Base-by-base conservation (phyloP, 176 grass and related monocot genomes). In the Eragrostis nindensis region DNA sequence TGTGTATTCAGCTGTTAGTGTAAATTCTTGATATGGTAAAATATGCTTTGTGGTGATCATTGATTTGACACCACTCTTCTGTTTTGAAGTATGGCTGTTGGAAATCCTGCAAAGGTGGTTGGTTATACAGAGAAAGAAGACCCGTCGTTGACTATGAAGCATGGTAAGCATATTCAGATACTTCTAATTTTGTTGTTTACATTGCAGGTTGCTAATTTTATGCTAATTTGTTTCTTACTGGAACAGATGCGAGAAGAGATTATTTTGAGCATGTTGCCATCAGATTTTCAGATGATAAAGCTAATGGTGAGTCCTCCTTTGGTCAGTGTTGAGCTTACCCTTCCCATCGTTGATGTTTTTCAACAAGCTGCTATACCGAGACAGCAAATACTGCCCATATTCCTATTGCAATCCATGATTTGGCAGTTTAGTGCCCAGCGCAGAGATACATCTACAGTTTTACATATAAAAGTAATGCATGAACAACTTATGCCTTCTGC, bases 121-220 rank as follows among this genome's bases (percentile, higher is more conserved):
- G 96, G 96, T 32, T 93, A 89, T 77, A 86, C 80, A 50, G 86
- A 95, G 76, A 94, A 98, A 63, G 88, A 95, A 82, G 90, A 99
- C 10, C 96, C 96, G 46, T 93, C 96, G 86, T 92, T 99, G 76
- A 99, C 88, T 71, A 99, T 99, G 92, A 95, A 99, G 72, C 96
- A 99, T 76, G 96, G 96, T 98, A 88, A 89, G 41, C 80, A 36
- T 82, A 39, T 62, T 38, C 46, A 70, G 16, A 71, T 15, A 57
- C 56, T 80, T 86, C 32, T 40, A 15, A 16, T 73, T 48, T 66
- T 78, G 15, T 80, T 55, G 38, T 80, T 68, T 62, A 36, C 53
- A 49, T 56, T 86, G 39, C 21, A 40, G 45, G 7, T 26, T 53
- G 30, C 21, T 53, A 26, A 76, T 25, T 26, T 62, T 13, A 40